Evolutionary conservation across 345 rosid species (phyloP).

Genomic region (Lepidium africanum): DNA sequence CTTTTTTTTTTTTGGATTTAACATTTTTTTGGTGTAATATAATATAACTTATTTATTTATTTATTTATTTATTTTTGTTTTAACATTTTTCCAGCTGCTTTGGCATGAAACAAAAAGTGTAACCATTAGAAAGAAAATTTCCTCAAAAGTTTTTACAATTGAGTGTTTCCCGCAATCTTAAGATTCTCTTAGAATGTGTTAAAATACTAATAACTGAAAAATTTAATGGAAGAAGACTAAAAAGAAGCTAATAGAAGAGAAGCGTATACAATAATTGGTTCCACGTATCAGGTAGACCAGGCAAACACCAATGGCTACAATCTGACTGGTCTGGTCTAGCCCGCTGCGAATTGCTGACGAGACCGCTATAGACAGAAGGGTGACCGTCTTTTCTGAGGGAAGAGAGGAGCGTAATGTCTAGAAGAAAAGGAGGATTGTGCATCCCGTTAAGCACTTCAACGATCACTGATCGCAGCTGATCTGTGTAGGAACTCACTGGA

Average conservation of each 20-base stretch:
- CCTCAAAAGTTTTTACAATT: slow-evolving; percentile 27
- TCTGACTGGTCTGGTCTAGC: slow-evolving; percentile 70
- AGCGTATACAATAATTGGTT: slow-evolving; percentile 64
- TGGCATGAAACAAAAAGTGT: neutral
- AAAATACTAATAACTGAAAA: slow-evolving; percentile 6
- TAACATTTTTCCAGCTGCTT: neutral
- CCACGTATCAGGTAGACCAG: slow-evolving; percentile 98
- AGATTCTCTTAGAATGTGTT: slow-evolving; percentile 13
- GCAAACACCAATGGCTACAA: slow-evolving; percentile 99
- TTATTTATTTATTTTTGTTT: too few relatives aligned
- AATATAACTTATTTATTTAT: too few relatives aligned
- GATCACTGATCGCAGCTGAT: slow-evolving; percentile 60
- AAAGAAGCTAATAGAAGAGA: slow-evolving; percentile 40
- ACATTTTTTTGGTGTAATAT: too few relatives aligned
- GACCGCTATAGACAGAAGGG: slow-evolving; percentile 89
- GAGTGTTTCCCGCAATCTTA: slow-evolving; percentile 1
- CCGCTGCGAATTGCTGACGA: slow-evolving; percentile 50
- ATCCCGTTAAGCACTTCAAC: slow-evolving; percentile 55
- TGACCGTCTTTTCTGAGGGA: slow-evolving; percentile 86
- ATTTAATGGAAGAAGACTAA: neutral
- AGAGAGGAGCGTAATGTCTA: slow-evolving; percentile 87
- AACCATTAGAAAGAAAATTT: slow-evolving; percentile 8
- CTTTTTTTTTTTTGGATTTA: neutral
- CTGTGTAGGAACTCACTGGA: slow-evolving; percentile 58
- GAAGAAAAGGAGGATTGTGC: slow-evolving; percentile 53